Percentiles rank a stretch among this genome's conserved stretches.
Evolutionary conservation across 768 basidiomycete species (phyloP).

Genomic region (Harrya chromipes): DNA sequence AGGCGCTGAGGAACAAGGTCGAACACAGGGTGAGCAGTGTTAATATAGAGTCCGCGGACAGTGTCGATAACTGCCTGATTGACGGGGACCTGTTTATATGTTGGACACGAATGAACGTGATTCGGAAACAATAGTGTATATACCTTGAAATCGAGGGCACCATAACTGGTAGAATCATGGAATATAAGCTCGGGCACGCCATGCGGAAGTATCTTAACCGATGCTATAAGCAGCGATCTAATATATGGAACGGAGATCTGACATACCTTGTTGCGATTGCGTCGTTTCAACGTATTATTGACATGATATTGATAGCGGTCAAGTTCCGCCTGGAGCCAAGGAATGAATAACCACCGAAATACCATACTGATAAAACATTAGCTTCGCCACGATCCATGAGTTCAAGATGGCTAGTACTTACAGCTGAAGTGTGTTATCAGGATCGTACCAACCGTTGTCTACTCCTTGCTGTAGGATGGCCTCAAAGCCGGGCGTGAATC

Average conservation of each 20-base stretch:
- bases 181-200: not conserved
- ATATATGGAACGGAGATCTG: not conserved
- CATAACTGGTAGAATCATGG: not conserved
- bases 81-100: not conserved
- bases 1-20: not conserved
- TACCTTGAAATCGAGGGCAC: not conserved
- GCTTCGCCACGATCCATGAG: no score
- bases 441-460: conserved; percentile 30
- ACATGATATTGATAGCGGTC: conserved; percentile 2
- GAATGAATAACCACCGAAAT: conserved; percentile 37
- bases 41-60: not conserved
- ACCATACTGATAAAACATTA: conserved; percentile 27
- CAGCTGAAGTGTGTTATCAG: conserved; percentile 23
- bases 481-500: conserved; percentile 38
- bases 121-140: not conserved
- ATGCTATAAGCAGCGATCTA: no score
- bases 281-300: conserved; percentile 4
- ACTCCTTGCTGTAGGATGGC: conserved; percentile 29
- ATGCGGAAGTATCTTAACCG: not conserved
- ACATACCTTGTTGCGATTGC: conserved; percentile 7
- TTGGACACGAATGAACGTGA: no score
- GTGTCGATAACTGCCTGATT: not conserved
- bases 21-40: not conserved
- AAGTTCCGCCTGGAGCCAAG: conserved; percentile 11
- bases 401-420: conserved; percentile 1